Base-by-base conservation (phyloP, 2,329 filamentous ascomycete genomes). In the Aplosporella prunicola region DNA sequence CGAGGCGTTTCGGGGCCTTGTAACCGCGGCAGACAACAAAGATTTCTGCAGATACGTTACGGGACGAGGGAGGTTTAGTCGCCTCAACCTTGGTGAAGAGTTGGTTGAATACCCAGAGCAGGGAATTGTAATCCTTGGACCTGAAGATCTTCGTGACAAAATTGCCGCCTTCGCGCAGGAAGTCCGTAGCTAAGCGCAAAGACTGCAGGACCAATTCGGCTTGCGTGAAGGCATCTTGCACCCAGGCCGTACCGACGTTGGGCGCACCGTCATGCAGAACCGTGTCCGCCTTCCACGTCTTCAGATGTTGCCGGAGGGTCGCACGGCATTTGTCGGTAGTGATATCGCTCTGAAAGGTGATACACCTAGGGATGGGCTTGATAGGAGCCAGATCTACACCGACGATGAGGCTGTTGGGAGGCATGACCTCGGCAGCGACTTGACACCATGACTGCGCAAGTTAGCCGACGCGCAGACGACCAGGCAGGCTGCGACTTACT, bases 61-160 rank as follows among this genome's bases (percentile, higher is more conserved):
- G 75, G 7, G 86, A 94, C 1, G 87, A 93, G 0, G 91, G 91
- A 3, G 91, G 91, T 62, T 98, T 98, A 5, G 91, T 98, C 32
- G 93, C 89, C 58, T 98, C 89, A 45, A 98, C 91, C 48, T 91
- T 93, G 32, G 74, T 73, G 66, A 98, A 98, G 1, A 98, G 72
- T 60, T 98, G 91, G 57, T 94, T 94, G 68, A 96, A 87, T 22
- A 96, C 88, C 91, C 91, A 98, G 32, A 96, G 72, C 30, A 98
- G 65, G 41, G 86, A 80, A 57, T 95, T 95, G 68, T 94, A 96
- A 57, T 98, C 89, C 57, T 95, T 96, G 22, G 85, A 93, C 45
- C 91, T 71, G 69, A 98, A 98, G 28, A 98, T 85, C 64, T 98
- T 98, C 39, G 89, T 96, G 29, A 96, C 88, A 47, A 96, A 96